A percentile compares a stretch with the other conserved stretches of the same genome.
phyloP scores from a whole-genome alignment of 345 rosid species.

The Eucalyptus victrix region DNA sequence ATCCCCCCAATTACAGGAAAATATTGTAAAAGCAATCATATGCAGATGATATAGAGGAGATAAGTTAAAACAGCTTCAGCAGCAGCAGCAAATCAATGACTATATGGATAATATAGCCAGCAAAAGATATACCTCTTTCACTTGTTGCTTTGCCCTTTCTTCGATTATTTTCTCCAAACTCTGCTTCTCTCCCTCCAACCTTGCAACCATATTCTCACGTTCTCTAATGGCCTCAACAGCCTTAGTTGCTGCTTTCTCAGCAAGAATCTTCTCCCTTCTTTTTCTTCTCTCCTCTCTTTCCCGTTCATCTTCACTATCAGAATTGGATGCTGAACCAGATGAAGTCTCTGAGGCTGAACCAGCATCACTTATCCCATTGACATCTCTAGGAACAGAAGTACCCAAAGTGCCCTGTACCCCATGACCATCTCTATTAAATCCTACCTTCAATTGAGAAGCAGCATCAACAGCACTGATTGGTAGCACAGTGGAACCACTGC shows the following conservation, averaged over 20 bases:
- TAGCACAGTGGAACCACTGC: constrained; percentile 4
- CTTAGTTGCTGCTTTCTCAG: constrained; percentile 76
- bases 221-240: constrained; percentile 67
- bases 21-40: not conserved
- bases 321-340: constrained; percentile 67
- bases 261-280: constrained; percentile 56
- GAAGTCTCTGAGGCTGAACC: constrained; percentile 50
- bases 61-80: not conserved
- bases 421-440: constrained; percentile 18
- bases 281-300: constrained; percentile 72
- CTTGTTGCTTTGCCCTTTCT: constrained; percentile 91
- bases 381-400: constrained; percentile 15
- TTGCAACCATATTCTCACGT: constrained; percentile 77
- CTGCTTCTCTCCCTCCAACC: constrained; percentile 91
- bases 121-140: constrained; percentile 51
- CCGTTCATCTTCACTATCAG: constrained; percentile 48
- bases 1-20: not conserved
- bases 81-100: not conserved
- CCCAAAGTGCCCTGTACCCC: constrained; percentile 8
- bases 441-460: constrained; percentile 11
- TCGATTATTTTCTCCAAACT: constrained; percentile 91
- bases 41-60: not conserved
- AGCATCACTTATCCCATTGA: constrained; percentile 23
- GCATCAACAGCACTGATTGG: constrained; percentile 9
- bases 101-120: not conserved